These are phyloP conservation scores for Fusarium gaditjirri DNA, from an alignment of 2,329 filamentous ascomycete species.

Conservation along the genomic window DNA sequence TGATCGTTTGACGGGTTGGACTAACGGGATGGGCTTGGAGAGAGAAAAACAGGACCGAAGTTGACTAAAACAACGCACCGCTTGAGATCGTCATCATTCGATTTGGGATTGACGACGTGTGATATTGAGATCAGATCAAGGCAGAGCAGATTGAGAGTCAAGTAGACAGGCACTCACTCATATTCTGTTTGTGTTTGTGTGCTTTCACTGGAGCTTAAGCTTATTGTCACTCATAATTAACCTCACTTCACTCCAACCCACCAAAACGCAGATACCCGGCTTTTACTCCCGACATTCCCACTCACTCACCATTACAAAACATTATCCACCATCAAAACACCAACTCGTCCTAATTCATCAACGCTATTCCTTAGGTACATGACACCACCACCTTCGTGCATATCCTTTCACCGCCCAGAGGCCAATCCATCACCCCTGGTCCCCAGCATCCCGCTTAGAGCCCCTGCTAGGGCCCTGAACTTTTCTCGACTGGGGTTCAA, in stretches of 20 bases:
- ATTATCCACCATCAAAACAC: slow-evolving; percentile 8
- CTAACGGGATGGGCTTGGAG: slow-evolving; percentile 13
- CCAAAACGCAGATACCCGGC: slow-evolving; percentile 4
- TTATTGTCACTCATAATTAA: background rate
- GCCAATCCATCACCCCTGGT: slow-evolving; percentile 20
- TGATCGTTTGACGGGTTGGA: slow-evolving; percentile 7
- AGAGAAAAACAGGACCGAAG: background rate
- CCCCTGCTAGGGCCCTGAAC: slow-evolving; percentile 30
- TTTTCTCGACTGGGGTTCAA: background rate
- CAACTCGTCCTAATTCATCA: slow-evolving; percentile 1
- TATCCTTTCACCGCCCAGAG: slow-evolving; percentile 40
- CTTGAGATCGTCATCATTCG: slow-evolving; percentile 22
- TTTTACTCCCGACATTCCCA: background rate
- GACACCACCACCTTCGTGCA: slow-evolving; percentile 39
- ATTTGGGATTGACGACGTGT: background rate
- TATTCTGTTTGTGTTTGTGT: background rate
- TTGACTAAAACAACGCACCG: slow-evolving; percentile 18
- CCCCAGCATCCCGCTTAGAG: slow-evolving; percentile 30
- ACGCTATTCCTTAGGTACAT: slow-evolving; percentile 42
- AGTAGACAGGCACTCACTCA: background rate
- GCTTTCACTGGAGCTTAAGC: background rate
- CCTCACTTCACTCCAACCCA: background rate
- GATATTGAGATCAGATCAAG: background rate
- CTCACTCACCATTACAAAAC: background rate
- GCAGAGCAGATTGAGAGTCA: background rate